Base-by-base conservation (phyloP, 1,139 yeast genomes). In the Arxiozyma telluris region DNA sequence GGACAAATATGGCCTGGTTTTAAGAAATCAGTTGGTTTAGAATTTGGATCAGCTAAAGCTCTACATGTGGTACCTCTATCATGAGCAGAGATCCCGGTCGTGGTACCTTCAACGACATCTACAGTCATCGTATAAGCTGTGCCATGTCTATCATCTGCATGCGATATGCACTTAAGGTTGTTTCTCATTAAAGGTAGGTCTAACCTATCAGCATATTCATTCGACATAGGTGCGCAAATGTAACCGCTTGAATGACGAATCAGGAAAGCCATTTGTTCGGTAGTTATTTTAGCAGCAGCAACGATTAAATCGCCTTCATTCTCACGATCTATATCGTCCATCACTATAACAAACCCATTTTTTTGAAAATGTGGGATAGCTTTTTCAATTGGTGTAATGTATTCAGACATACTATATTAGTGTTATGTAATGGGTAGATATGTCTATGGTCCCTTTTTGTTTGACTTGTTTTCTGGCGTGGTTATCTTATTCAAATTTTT, bases 51-150 rank as follows among this genome's bases (percentile, higher is more conserved):
- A 1, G 96, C 96, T 62, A 94, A 77, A 57, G 77, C 77, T 46
- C 76, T 73, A 44, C 88, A 87, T 1, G 98, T 93, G 60, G 87
- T 73, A 0, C 96, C 94, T 65, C 98, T 80, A 71, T 94, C 99
- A 63, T 84, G 84, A 7, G 98, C 98, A 41, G 96, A 86, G 53
- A 93, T 94, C 18, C 99, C 99, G 0, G 98, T 93, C n/a, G 98
- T 88, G 43, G 98, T 91, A 41, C 96, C 96, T 54, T 81, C 79
- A 42, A 77, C 82, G 61, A 76, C 83, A 70, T 94, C 99, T 56
- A 90, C 88, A 1, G 98, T 88, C 50, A 93, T 83, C 1, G 98
- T 93, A 72, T 93, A 94, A 2, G 98, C 98, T 7, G 99, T 94
- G 17, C 96, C 96, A 66, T 93, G 97, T 69, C 96, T 83, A 68